phyloP scores from a whole-genome alignment of 805 yeast genomes.

The Saccharomyces cerevisiae region DNA sequence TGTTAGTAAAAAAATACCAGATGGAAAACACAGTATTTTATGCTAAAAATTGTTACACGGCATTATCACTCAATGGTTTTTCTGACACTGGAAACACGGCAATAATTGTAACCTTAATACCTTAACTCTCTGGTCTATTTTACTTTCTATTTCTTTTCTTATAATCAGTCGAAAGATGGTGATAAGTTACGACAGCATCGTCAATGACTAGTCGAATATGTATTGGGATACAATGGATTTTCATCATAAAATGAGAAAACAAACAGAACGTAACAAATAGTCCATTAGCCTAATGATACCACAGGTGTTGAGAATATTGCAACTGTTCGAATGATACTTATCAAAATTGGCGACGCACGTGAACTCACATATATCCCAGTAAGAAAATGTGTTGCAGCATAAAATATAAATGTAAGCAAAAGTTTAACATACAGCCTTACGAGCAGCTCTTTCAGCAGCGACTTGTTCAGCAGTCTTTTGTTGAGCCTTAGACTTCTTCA shows the following conservation, averaged over 20 bases:
- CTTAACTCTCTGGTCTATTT: background rate
- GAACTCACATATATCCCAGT: constrained; percentile 1
- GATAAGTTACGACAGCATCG: constrained; percentile 61
- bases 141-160: background rate
- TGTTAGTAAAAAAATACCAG: constrained; percentile 9
- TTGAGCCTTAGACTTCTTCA: constrained; percentile 74
- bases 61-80: background rate
- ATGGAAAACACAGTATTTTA: background rate
- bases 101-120: background rate
- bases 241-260: constrained; percentile 33
- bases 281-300: background rate
- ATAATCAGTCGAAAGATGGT: constrained; percentile 68
- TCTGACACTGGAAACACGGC: background rate
- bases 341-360: constrained; percentile 1
- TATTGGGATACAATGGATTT: constrained; percentile 39
- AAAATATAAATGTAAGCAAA: background rate
- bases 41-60: background rate
- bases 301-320: constrained; percentile 4
- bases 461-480: constrained; percentile 69
- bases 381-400: background rate
- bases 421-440: constrained; percentile 66
- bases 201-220: constrained; percentile 55
- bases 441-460: constrained; percentile 71
- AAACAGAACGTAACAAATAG: background rate
- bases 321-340: background rate